Evolutionary conservation across 768 basidiomycete species (phyloP).

Genomic region (Calocera cornea): DNA sequence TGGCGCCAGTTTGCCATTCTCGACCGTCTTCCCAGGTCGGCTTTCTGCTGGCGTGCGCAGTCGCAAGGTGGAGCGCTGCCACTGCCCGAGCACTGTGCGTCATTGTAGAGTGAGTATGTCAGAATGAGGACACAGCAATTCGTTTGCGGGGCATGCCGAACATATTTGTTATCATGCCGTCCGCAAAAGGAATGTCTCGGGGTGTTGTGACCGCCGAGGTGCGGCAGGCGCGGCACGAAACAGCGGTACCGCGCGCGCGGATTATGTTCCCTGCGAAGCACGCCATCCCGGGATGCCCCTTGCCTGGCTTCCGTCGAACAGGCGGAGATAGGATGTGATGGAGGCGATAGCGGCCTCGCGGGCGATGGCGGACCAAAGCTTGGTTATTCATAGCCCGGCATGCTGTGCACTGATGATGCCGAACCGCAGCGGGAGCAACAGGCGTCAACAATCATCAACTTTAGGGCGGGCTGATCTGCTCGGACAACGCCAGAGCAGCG

Average conservation of each 20-base stretch:
- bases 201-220: background rate
- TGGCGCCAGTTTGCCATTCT: background rate
- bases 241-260: background rate
- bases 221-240: background rate
- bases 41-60: background rate
- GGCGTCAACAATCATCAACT: too few relatives aligned
- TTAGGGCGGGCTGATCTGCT: too few relatives aligned
- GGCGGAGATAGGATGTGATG: conserved; percentile 1
- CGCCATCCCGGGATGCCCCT: background rate
- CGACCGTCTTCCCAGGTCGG: background rate
- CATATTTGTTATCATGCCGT: background rate
- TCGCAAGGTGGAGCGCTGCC: background rate
- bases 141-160: conserved; percentile 1
- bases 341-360: background rate
- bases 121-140: background rate
- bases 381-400: too few relatives aligned
- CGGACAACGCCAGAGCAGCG: too few relatives aligned
- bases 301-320: background rate
- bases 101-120: background rate
- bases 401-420: too few relatives aligned
- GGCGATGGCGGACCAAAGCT: too few relatives aligned
- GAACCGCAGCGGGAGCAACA: too few relatives aligned
- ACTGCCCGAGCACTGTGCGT: background rate
- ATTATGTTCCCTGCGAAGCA: background rate
- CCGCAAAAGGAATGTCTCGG: conserved; percentile 3